Evolutionary conservation across 1,284 basidiomycete species (phyloP), one percentile per base, ranked within the genome.

Genomic region (Peniophora sp.): DNA sequence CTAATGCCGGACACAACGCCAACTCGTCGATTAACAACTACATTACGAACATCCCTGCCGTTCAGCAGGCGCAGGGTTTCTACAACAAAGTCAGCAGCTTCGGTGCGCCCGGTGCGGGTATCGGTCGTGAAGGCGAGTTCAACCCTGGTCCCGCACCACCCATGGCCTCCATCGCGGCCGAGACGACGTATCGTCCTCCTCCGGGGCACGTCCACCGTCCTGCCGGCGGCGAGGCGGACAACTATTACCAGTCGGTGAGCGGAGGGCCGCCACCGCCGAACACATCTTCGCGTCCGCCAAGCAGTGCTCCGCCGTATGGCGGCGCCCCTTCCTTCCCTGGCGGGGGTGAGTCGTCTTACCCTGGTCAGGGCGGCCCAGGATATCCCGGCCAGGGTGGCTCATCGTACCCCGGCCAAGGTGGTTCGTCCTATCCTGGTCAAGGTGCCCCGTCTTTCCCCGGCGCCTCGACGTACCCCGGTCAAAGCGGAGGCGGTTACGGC

Each of bases 1-100:
- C 72, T 44, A 67, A 64, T 45, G 68, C 78, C 43, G 83, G 73
- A 3, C 58, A 69, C 12, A 67, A 77, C 45, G 65, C 72, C 45
- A 79, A 82, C 61, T 63, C 72, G 9, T 62, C 69, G 38, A 23
- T 83, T 8, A 59, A 69, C 32, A 71, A 74, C 1, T 78, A 81
- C 54, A 64, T 72, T 35, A 65, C 66, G 35, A 63, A 72, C 39
- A 71, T 83, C 41, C 81, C 82, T 0, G 77, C 75, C 8, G 66
- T 79, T 8, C 53, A 64, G 8, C 73, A 77, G 59, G 77, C 72
- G 39, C 66, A 72, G 54, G 65, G 65, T 2, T 38, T 77, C 17
- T 56, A 77, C 17, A 59, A 59, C 35, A 58, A 60, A 51, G 56
- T 66, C 49, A 35, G 45, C 23, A 55, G 47, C 46, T 48, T 41